Evolutionary conservation across 495 filamentous ascomycete genomes (phyloP).

Genomic region (Hypoxylon crocopeplum): DNA sequence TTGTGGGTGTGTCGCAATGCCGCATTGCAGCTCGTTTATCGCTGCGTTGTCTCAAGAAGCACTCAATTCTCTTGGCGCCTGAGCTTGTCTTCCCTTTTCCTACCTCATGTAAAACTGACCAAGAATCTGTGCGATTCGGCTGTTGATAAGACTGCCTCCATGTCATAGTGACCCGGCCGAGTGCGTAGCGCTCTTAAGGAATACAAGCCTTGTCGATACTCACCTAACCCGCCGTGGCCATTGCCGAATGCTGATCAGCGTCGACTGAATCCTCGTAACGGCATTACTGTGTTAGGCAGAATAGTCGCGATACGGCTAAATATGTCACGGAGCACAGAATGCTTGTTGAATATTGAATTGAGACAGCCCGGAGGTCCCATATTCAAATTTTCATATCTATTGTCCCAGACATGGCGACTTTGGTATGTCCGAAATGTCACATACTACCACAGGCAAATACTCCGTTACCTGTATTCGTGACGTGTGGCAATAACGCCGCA

Average conservation of each 20-base stretch:
- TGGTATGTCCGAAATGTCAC: neutral
- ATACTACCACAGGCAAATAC: neutral
- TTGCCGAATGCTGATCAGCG: constrained; percentile 23
- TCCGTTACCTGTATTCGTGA: neutral
- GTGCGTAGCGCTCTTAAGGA: neutral
- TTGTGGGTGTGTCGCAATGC: constrained; percentile 9
- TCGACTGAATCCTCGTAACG: neutral
- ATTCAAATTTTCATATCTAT: too few relatives aligned
- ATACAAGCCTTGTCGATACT: neutral
- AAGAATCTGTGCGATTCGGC: constrained; percentile 9
- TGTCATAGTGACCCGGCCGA: neutral
- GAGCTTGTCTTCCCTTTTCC: constrained; percentile 10
- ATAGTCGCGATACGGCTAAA: constrained; percentile 31
- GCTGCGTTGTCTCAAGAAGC: constrained; percentile 18
- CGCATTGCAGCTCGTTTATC: constrained; percentile 25
- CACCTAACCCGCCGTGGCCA: neutral
- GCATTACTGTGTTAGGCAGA: constrained; percentile 14
- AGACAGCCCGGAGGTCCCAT: constrained; percentile 1
- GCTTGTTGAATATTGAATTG: neutral
- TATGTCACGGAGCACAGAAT: constrained; percentile 8
- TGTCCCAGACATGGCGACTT: neutral
- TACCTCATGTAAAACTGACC: constrained; percentile 2
- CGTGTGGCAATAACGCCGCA: neutral
- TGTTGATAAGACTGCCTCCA: neutral
- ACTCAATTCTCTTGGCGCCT: constrained; percentile 26